These are phyloP conservation scores for Barbarea vulgaris DNA, from an alignment of 345 rosid genomes.

Conservation along the genomic window DNA sequence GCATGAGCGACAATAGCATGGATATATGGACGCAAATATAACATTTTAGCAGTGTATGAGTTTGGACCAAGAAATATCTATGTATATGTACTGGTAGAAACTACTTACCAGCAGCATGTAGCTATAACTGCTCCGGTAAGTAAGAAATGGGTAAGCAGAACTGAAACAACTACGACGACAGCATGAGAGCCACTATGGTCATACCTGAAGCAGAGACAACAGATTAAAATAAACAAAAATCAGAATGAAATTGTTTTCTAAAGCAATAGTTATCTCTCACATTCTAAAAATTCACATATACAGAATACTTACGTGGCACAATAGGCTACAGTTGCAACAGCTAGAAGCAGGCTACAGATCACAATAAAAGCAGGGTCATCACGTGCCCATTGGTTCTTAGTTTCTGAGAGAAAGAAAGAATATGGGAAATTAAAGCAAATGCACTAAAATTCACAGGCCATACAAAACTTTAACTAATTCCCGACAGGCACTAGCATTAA, in stretches of 20 bases:
- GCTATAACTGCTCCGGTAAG: slow-evolving; percentile 75
- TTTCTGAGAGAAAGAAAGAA: slow-evolving; percentile 63
- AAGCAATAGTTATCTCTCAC: background rate
- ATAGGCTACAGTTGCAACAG: slow-evolving; percentile 79
- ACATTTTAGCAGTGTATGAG: background rate
- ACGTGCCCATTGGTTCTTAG: slow-evolving; percentile 99
- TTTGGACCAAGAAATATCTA: slow-evolving; percentile 10
- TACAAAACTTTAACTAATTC: slow-evolving; percentile 5
- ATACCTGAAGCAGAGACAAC: slow-evolving; percentile 60
- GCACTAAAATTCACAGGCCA: slow-evolving; percentile 9
- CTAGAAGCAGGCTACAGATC: slow-evolving; percentile 86
- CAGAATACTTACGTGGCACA: slow-evolving; percentile 88
- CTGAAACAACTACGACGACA: slow-evolving; percentile 73
- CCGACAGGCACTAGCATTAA: background rate
- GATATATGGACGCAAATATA: background rate
- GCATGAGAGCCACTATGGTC: slow-evolving; percentile 90
- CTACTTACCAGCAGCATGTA: slow-evolving; percentile 86
- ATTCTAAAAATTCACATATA: background rate
- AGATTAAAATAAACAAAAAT: background rate
- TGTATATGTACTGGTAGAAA: slow-evolving; percentile 1
- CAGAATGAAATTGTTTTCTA: background rate
- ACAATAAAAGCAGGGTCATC: slow-evolving; percentile 99
- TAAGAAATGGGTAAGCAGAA: slow-evolving; percentile 78
- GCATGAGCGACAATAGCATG: background rate
- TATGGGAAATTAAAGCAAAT: slow-evolving; percentile 14